Evolutionary conservation across 805 yeast species (phyloP), one percentile per base, ranked within the genome.

Genomic region (Metschnikowia aberdeeniae): DNA sequence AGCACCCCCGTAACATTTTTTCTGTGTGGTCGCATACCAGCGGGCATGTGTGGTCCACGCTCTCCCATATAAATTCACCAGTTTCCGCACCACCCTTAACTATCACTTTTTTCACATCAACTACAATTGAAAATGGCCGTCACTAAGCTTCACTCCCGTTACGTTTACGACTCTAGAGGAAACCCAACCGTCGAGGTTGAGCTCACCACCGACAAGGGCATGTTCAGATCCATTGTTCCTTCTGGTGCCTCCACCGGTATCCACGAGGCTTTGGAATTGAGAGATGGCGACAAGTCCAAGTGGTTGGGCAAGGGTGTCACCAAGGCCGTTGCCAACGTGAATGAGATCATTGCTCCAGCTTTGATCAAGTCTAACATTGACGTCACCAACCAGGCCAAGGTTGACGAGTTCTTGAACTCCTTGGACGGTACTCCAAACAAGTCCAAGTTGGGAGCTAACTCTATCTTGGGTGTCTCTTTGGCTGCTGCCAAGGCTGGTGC

Each of bases 151-250:
- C 83, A 78, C 74, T 87, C 98, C 65, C 90, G 99, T 78, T 86
- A 82, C 81, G 96, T 92, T 75, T 92, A 93, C 85, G 99, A 92
- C 79, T 92, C 98, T 64, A 89, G 99, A 78, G 98, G 98, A 77
- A 93, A 92, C 84, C 99, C 99, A 78, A 92, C 99, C 61, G 99
- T 93, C 63, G 98, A 93, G 83, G 98, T 93, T 60, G 98, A 93
- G 68, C 66, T 92, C 64, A 77, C 85, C 81, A 92, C 99, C 67
- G 92, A 79, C 55, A 82, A 86, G 67, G 99, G 99, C 67, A 63
- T 81, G 57, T 90, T 89, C 95, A 86, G 97, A 76, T 82, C 98
- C 59, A 90, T 92, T 68, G 99, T 93, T 54, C 99, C 99, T 72
- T 89, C 97, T 57, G 99, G 99, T 78, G 99, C 99, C 59, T 92